These are phyloP conservation scores for Vinca major DNA, from an alignment of 305 asterid genomes.

Conservation along the genomic window DNA sequence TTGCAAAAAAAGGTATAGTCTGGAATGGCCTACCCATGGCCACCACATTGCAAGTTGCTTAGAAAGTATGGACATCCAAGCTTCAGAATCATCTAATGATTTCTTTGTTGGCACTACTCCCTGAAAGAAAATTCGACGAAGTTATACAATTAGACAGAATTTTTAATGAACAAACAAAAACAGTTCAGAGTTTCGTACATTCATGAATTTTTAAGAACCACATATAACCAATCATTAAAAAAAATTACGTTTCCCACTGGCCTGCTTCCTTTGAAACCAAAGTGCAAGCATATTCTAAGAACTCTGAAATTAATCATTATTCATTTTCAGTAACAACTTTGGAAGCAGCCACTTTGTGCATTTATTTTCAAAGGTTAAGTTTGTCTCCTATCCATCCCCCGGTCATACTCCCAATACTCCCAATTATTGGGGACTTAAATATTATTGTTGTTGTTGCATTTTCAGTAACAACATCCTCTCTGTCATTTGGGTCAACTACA, in stretches of 20 bases:
- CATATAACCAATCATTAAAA: neutral
- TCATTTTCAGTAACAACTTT: neutral
- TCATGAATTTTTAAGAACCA: neutral
- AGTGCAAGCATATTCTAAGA: neutral
- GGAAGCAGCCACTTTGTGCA: too few species aligned
- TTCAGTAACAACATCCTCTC: neutral
- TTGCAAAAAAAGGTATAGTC: neutral
- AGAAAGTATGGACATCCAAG: constrained; percentile 53
- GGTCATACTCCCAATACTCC: too few species aligned
- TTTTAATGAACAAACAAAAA: neutral
- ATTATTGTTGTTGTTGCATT: too few species aligned
- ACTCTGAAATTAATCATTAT: neutral
- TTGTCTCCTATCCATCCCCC: too few species aligned
- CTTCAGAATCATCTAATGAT: constrained; percentile 36
- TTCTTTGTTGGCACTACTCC: constrained; percentile 48
- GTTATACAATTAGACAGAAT: neutral
- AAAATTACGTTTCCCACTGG: neutral
- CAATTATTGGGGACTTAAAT: too few species aligned
- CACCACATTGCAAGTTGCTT: constrained; percentile 65
- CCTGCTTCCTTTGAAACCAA: neutral
- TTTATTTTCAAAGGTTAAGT: too few species aligned
- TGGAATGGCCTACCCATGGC: constrained; percentile 72
- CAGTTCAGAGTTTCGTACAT: neutral
- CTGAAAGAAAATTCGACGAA: constrained; percentile 27
- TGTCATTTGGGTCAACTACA: neutral